A percentile compares a stretch with the other conserved stretches of the same genome.
phyloP scores from a whole-genome alignment of 2,329 filamentous ascomycete species.

The Zymoseptoria brevis region DNA sequence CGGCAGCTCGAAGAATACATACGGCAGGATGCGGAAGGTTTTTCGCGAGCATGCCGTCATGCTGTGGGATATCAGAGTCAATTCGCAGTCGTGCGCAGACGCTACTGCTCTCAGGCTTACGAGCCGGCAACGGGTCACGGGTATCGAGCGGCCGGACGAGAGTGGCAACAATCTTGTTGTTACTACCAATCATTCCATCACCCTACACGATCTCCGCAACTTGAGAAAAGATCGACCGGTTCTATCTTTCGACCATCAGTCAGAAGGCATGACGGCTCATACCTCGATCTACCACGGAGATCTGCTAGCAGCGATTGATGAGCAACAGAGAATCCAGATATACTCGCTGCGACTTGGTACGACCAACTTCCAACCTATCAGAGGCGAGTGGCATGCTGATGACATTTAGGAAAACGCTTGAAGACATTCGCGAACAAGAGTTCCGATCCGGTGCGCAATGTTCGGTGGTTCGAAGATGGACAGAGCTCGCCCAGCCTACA shows the following conservation, averaged over 20 bases:
- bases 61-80: slow-evolving; percentile 14
- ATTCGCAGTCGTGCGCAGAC: neutral
- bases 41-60: slow-evolving; percentile 4
- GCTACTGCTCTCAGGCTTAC: slow-evolving; percentile 5
- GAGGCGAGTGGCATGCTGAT: neutral
- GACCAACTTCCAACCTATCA: slow-evolving; percentile 9
- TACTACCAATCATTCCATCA: slow-evolving; percentile 13
- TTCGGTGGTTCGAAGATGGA: too few species aligned
- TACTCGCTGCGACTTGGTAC: slow-evolving; percentile 18
- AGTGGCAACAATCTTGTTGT: slow-evolving; percentile 10
- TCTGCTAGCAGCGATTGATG: slow-evolving; percentile 18
- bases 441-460: too few species aligned
- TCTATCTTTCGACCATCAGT: slow-evolving; percentile 6
- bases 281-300: slow-evolving; percentile 2
- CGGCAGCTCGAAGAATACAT: neutral
- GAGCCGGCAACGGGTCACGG: slow-evolving; percentile 6
- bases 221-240: slow-evolving; percentile 6
- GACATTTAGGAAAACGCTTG: too few species aligned
- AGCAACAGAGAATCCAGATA: slow-evolving; percentile 16
- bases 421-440: too few species aligned
- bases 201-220: slow-evolving; percentile 14
- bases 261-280: slow-evolving; percentile 1
- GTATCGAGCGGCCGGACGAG: slow-evolving; percentile 2
- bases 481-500: too few species aligned
- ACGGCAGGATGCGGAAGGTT: neutral